Conservation (phyloP, 2,329 filamentous ascomycete genomes). For the Drechslerella dactyloides region DNA sequence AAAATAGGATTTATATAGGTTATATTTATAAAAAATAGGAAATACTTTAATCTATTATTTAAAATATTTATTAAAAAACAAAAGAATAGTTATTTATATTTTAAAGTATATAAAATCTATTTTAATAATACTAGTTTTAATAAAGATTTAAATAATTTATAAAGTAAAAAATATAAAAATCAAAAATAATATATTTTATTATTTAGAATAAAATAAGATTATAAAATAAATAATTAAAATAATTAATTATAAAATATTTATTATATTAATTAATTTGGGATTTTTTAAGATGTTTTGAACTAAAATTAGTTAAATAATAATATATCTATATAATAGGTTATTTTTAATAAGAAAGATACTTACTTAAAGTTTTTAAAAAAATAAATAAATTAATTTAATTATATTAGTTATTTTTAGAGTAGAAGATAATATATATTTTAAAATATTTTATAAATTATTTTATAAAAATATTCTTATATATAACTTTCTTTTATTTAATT, state of each 20-base stretch:
- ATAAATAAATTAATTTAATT: not conserved
- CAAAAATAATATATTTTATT: not conserved
- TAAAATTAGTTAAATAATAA: conserved; percentile 5
- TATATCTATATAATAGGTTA: conserved; percentile 11
- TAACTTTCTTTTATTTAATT: not conserved
- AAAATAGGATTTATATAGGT: not conserved
- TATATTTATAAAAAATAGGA: conserved; percentile 1
- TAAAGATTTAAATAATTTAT: conserved; percentile 2
- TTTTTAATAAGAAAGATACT: conserved; percentile 1
- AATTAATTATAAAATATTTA: conserved; percentile 2
- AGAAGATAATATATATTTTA: conserved; percentile 1
- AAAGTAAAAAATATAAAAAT: not conserved
- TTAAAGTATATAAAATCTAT: conserved; percentile 10
- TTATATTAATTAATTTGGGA: not conserved
- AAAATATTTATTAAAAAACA: conserved; percentile 5
- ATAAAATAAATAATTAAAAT: conserved; percentile 11
- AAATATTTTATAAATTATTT: conserved; percentile 6
- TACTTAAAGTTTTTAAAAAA: conserved; percentile 8
- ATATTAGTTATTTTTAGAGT: not conserved
- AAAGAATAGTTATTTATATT: conserved; percentile 15
- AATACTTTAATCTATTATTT: conserved; percentile 3
- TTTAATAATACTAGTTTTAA: conserved; percentile 3
- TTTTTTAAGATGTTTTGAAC: conserved; percentile 3
- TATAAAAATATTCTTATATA: conserved; percentile 1
- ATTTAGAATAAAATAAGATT: conserved; percentile 17